Conservation (phyloP, 2,329 filamentous ascomycete genomes). For the Penicillium sp. region DNA sequence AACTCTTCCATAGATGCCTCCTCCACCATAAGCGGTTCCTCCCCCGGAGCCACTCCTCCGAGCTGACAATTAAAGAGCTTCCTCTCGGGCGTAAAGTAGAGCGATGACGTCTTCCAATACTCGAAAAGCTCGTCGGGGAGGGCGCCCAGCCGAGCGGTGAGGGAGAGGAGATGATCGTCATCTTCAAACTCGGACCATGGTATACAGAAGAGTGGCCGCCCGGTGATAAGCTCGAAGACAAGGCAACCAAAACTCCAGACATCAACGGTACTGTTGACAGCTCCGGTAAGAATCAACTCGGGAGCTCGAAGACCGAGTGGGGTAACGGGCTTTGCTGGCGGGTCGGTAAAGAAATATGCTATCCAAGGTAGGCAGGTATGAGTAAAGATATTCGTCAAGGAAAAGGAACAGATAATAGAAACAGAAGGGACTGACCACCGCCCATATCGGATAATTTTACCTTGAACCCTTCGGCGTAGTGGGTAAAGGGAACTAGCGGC, state of each 20-base stretch:
- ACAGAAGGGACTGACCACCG: constrained; percentile 21
- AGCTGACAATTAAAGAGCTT: constrained; percentile 22
- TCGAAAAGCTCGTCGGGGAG: constrained; percentile 26
- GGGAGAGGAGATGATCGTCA: constrained; percentile 30
- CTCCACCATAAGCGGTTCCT: constrained; percentile 24
- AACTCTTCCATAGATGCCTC: constrained; percentile 24
- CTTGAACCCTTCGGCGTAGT: constrained; percentile 20
- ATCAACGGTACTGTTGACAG: constrained; percentile 26
- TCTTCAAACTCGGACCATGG: constrained; percentile 25
- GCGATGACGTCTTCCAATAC: constrained; percentile 26
- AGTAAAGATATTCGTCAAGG: constrained; percentile 12
- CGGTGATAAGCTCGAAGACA: constrained; percentile 33
- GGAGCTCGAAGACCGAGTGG: constrained; percentile 28
- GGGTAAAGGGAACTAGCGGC: constrained; percentile 26
- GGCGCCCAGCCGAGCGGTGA: constrained; percentile 25
- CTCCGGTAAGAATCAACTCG: constrained; percentile 27
- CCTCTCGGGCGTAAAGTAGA: constrained; percentile 25
- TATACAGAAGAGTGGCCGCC: constrained; percentile 24
- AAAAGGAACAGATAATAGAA: constrained; percentile 8
- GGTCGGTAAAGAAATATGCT: constrained; percentile 27
- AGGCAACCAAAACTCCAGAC: constrained; percentile 34
- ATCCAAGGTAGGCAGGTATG: constrained; percentile 7
- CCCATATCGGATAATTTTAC: constrained; percentile 34
- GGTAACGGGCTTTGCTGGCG: constrained; percentile 24
- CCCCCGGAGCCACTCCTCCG: constrained; percentile 18